Evolutionary conservation across 2,329 filamentous ascomycete species (phyloP), one percentile per base, ranked within the genome.

Genomic region (Xylariaceae sp.): DNA sequence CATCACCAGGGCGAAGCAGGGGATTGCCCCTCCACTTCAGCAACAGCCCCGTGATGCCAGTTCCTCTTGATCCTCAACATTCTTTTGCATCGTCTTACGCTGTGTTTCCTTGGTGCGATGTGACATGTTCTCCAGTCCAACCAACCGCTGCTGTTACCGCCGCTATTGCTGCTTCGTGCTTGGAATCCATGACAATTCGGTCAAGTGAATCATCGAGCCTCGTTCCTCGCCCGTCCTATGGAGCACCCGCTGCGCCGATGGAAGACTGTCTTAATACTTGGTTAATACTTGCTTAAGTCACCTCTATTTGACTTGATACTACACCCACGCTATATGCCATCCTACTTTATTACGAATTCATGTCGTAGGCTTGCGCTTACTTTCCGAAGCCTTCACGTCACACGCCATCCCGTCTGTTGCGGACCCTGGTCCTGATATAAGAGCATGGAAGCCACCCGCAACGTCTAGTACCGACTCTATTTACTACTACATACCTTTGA

Each of bases 31-130:
- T 30, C 50, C 33, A 39, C 41, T 21, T 39, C 27, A 16, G 29
- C 24, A 26, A 41, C 46, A 51, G 47, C 57, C 65, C 50, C 64
- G 62, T 67, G 65, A 67, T 50, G 58, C 63, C 54, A 54, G 50
- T 39, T 54, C 48, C 59, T 54, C 50, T 43, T 59, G 42, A 53
- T 50, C 37, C 35, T 45, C 47, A 52, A 51, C 39, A 33, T 13
- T 27, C 32, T 23, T n/a, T 37, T 18, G 16, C 21, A 20, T 29
- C 41, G 45, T 60, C 40, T 27, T 48, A 57, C 57, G 35, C 43
- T 54, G 37, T 61, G 41, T 63, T 41, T 49, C 53, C 23, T 57
- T 50, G 26, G 46, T 49, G 52, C 49, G 61, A 65, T 64, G 64
- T 67, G 64, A 66, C 62, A 61, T 60, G 60, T 65, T 55, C 27